These are phyloP conservation scores for Aspergillus puulaauensis DNA, from an alignment of 2,329 filamentous ascomycete genomes.

Conservation along the genomic window DNA sequence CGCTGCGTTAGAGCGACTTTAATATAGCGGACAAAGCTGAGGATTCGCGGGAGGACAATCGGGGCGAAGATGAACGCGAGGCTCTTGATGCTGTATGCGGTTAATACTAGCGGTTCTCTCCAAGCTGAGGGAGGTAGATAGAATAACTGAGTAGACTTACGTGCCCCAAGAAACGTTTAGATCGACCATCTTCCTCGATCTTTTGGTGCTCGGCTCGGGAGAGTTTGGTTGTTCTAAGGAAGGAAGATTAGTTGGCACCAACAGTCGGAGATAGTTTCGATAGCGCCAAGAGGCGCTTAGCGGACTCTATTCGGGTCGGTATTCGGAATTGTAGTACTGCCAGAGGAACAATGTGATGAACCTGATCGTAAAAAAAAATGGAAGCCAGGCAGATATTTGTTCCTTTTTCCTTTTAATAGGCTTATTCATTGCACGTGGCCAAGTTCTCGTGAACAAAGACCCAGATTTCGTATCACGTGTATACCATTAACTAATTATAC, in stretches of 20 bases:
- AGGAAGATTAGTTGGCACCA: conserved; percentile 15
- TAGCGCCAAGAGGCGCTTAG: conserved; percentile 15
- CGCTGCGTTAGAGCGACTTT: conserved; percentile 34
- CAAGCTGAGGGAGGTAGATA: not conserved
- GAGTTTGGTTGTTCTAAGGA: conserved; percentile 1
- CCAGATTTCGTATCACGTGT: no score
- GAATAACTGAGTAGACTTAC: conserved; percentile 21
- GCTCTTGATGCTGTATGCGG: conserved; percentile 38
- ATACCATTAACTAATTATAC: no score
- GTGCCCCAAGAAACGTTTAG: conserved; percentile 31
- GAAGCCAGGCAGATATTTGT: no score
- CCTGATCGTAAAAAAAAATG: no score
- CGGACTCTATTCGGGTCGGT: not conserved
- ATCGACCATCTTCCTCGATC: conserved; percentile 26
- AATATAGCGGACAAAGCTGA: conserved; percentile 38
- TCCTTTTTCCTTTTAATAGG: no score
- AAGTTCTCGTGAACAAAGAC: no score
- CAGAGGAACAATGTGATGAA: no score
- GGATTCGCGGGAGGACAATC: conserved; percentile 39
- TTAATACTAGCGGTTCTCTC: no score
- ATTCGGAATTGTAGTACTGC: not conserved
- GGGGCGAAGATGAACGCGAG: conserved; percentile 45
- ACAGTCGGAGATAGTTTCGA: conserved; percentile 15
- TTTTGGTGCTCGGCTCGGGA: not conserved
- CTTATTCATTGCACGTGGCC: no score